phyloP scores from a whole-genome alignment of 2,329 filamentous ascomycete species.

The Fusarium tupiense region DNA sequence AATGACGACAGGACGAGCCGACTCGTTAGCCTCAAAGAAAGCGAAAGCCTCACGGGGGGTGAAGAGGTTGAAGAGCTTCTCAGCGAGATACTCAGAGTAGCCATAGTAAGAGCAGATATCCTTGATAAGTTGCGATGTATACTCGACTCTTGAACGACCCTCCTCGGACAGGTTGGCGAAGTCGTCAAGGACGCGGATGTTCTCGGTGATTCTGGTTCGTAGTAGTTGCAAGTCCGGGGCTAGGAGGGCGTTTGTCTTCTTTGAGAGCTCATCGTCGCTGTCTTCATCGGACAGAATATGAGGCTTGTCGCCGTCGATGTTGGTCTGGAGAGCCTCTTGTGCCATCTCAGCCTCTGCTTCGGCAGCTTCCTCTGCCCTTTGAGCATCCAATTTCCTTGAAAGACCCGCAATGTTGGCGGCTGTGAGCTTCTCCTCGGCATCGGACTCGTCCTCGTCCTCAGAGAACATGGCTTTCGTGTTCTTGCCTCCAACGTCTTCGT shows the following conservation, averaged over 20 bases:
- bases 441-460: slow-evolving; percentile 90
- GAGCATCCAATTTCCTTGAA: slow-evolving; percentile 82
- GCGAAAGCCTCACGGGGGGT: slow-evolving; percentile 93
- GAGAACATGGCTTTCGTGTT: slow-evolving; percentile 79
- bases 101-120: slow-evolving; percentile 98
- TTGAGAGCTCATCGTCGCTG: slow-evolving; percentile 68
- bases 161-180: slow-evolving; percentile 84
- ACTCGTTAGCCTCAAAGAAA: slow-evolving; percentile 99
- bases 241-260: slow-evolving; percentile 71
- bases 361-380: slow-evolving; percentile 80
- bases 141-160: slow-evolving; percentile 85
- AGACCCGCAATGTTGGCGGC: slow-evolving; percentile 96
- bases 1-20: slow-evolving; percentile 90
- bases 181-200: slow-evolving; percentile 89
- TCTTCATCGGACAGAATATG: slow-evolving; percentile 72
- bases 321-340: slow-evolving; percentile 88
- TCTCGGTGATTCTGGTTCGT: slow-evolving; percentile 89
- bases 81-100: slow-evolving; percentile 92
- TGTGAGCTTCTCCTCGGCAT: slow-evolving; percentile 89
- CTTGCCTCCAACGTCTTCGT: slow-evolving; percentile 65
- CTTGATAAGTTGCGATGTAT: slow-evolving; percentile 84
- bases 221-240: slow-evolving; percentile 92
- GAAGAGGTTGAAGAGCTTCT: slow-evolving; percentile 95
- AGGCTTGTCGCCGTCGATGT: slow-evolving; percentile 82
- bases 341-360: slow-evolving; percentile 87